These are phyloP conservation scores for Penstemon davidsonii DNA, from an alignment of 257 asterid genomes.

Conservation along the genomic window DNA sequence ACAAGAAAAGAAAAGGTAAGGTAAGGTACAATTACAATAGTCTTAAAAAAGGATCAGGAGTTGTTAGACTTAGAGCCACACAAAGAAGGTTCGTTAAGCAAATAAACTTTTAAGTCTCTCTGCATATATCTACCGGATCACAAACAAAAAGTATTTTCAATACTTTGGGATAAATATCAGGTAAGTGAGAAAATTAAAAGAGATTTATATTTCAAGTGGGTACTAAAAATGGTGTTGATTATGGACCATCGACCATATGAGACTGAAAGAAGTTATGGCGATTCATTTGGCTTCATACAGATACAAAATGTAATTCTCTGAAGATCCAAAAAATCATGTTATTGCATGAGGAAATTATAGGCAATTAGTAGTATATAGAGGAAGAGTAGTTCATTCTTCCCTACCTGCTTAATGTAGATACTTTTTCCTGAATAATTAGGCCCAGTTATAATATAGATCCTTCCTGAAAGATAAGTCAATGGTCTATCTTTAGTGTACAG, in stretches of 20 bases:
- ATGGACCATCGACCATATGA: conserved; percentile 20
- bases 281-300: conserved; percentile 26
- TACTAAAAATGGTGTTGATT: conserved; percentile 12
- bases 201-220: conserved; percentile 6
- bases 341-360: conserved; percentile 8
- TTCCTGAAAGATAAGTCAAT: conserved; percentile 52
- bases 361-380: conserved; percentile 1
- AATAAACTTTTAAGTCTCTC: not conserved
- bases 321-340: not conserved
- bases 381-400: conserved; percentile 21
- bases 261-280: not conserved
- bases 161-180: conserved; percentile 3
- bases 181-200: not conserved
- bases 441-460: conserved; percentile 83
- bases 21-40: too few species aligned
- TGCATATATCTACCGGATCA: not conserved
- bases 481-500: conserved; percentile 30
- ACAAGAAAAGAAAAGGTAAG: not conserved
- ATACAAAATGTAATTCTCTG: not conserved
- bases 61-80: not conserved
- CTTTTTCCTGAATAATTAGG: conserved; percentile 98
- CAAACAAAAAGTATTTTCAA: conserved; percentile 1
- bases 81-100: conserved; percentile 10
- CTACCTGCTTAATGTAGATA: conserved; percentile 88
- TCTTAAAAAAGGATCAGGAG: conserved; percentile 7